A percentile compares a stretch with the other conserved stretches of the same genome.
Evolutionary conservation across 768 basidiomycete species (phyloP).

Genomic region (Albatrellus ellisii): DNA sequence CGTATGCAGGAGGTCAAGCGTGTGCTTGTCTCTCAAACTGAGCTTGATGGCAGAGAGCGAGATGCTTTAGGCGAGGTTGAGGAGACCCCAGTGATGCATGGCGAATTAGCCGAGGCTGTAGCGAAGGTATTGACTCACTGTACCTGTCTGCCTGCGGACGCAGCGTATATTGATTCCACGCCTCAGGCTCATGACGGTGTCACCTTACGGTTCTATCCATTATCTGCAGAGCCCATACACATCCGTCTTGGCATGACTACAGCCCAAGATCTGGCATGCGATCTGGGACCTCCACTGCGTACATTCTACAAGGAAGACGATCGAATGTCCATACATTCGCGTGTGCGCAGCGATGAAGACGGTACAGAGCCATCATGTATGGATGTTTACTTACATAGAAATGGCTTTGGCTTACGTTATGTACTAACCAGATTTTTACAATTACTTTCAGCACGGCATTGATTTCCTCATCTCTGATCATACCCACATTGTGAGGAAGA

Average conservation of each 20-base stretch:
- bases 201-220: constrained; percentile 53
- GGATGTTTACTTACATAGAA: constrained; percentile 7
- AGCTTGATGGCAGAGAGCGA: constrained; percentile 34
- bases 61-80: constrained; percentile 67
- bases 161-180: not conserved
- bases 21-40: constrained; percentile 61
- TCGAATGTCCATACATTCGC: constrained; percentile 73
- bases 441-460: constrained; percentile 85
- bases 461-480: constrained; percentile 73
- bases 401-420: constrained; percentile 1
- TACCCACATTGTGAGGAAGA: constrained; percentile 68
- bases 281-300: constrained; percentile 66
- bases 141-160: not conserved
- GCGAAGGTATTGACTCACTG: constrained; percentile 38
- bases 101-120: constrained; percentile 55
- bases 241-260: constrained; percentile 64
- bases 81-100: constrained; percentile 54
- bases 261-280: constrained; percentile 67
- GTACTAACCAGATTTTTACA: constrained; percentile 62
- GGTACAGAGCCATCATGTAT: constrained; percentile 39
- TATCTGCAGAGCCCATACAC: constrained; percentile 35
- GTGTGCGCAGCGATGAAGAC: constrained; percentile 27
- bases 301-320: constrained; percentile 84
- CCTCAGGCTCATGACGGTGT: constrained; percentile 63
- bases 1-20: constrained; percentile 66